phyloP scores from a whole-genome alignment of 805 yeast genomes.

The Brettanomyces bruxellensis region DNA sequence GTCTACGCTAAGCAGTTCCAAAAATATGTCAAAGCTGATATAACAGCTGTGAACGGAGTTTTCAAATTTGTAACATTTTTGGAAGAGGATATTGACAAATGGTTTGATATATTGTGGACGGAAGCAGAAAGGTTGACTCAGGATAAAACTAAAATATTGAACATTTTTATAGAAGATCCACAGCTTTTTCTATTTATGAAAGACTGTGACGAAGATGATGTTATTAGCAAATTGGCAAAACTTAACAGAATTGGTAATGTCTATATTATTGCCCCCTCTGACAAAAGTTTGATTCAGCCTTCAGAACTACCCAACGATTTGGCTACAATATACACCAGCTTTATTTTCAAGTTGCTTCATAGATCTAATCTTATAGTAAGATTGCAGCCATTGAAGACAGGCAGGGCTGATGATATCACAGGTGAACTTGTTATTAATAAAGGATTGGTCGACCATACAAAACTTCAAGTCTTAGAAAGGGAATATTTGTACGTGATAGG shows the following conservation, averaged over 20 bases:
- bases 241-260: conserved; percentile 15
- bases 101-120: conserved; percentile 10
- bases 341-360: conserved; percentile 39
- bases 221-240: conserved; percentile 12
- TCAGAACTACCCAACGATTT: conserved; percentile 12
- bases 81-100: conserved; percentile 20
- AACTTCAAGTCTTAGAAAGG: conserved; percentile 36
- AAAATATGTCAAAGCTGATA: conserved; percentile 27
- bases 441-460: conserved; percentile 29
- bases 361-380: conserved; percentile 44
- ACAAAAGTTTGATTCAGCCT: conserved; percentile 13
- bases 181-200: conserved; percentile 17
- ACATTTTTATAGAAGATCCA: conserved; percentile 21
- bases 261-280: conserved; percentile 14
- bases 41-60: conserved; percentile 5
- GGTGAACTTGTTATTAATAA: conserved; percentile 55
- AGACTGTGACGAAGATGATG: conserved; percentile 2
- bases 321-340: conserved; percentile 32
- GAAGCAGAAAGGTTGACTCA: conserved; percentile 13
- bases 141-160: conserved; percentile 10
- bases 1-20: conserved; percentile 25
- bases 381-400: conserved; percentile 64
- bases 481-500: conserved; percentile 54
- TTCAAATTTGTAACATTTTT: conserved; percentile 34
- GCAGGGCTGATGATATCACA: conserved; percentile 74